phyloP scores from a whole-genome alignment of 805 yeast genomes.

The Wickerhamiella allomyrinae region DNA sequence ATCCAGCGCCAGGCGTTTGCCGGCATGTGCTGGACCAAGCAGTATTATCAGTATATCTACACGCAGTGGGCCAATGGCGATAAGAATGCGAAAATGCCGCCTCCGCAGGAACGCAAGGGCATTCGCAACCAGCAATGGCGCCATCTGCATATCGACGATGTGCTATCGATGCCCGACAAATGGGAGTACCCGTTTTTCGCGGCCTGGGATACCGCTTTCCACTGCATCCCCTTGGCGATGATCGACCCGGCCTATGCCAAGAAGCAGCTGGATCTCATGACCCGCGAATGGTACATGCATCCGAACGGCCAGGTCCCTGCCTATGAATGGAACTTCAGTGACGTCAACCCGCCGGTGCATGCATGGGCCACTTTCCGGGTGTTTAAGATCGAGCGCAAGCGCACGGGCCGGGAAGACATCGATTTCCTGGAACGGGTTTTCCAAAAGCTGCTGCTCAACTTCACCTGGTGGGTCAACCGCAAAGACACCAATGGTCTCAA shows the following conservation, averaged over 20 bases:
- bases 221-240: slow-evolving; percentile 84
- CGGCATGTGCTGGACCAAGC: slow-evolving; percentile 87
- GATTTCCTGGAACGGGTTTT: slow-evolving; percentile 82
- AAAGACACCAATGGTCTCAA: slow-evolving; percentile 78
- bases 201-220: slow-evolving; percentile 95
- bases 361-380: slow-evolving; percentile 90
- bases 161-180: slow-evolving; percentile 81
- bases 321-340: slow-evolving; percentile 90
- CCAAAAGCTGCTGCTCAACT: slow-evolving; percentile 76
- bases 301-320: slow-evolving; percentile 98
- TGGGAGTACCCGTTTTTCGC: slow-evolving; percentile 96
- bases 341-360: slow-evolving; percentile 95
- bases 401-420: slow-evolving; percentile 69
- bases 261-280: slow-evolving; percentile 67
- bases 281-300: slow-evolving; percentile 95
- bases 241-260: slow-evolving; percentile 87
- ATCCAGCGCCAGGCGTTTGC: slow-evolving; percentile 91
- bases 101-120: slow-evolving; percentile 66
- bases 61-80: slow-evolving; percentile 83
- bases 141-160: slow-evolving; percentile 75
- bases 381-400: slow-evolving; percentile 71
- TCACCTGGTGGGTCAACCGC: slow-evolving; percentile 96
- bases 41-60: slow-evolving; percentile 75
- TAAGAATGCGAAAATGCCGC: slow-evolving; percentile 57
- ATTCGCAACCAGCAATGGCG: slow-evolving; percentile 86